phyloP scores from a whole-genome alignment of 1,139 yeast species.

The Geotrichum carabidarum region DNA sequence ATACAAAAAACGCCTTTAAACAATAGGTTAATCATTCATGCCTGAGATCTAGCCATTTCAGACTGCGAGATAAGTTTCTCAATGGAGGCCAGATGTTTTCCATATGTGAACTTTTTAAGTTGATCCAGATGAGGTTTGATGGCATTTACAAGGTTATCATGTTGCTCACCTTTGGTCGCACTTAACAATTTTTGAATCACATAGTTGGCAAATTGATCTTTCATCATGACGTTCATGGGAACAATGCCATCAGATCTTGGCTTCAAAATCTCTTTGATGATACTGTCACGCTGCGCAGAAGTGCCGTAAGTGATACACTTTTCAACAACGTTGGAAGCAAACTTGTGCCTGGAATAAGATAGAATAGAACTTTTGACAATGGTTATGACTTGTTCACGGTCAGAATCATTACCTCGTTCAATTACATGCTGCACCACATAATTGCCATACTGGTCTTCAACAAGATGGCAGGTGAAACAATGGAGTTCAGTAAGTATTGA shows the following conservation, averaged over 20 bases:
- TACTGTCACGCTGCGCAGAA: conserved; percentile 52
- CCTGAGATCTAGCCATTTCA: background rate
- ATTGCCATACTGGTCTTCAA: conserved; percentile 96
- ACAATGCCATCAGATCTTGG: conserved; percentile 40
- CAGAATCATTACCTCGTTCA: conserved; percentile 63
- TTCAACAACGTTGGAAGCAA: conserved; percentile 96
- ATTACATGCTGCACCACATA: conserved; percentile 94
- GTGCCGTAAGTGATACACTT: conserved; percentile 79
- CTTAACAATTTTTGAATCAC: conserved; percentile 93
- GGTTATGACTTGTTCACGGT: conserved; percentile 48
- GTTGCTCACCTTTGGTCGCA: conserved; percentile 59
- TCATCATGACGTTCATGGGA: conserved; percentile 66
- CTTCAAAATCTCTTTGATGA: conserved; percentile 58
- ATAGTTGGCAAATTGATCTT: conserved; percentile 95
- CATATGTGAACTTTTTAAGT: conserved; percentile 45
- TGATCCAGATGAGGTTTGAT: conserved; percentile 41
- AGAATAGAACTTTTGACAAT: conserved; percentile 59
- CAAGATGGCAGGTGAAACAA: conserved; percentile 66
- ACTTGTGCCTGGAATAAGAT: conserved; percentile 84
- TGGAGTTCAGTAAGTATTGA: conserved; percentile 63
- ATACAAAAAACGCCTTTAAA: background rate
- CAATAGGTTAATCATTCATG: too few species aligned
- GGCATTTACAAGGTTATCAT: conserved; percentile 37
- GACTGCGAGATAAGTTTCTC: conserved; percentile 55
- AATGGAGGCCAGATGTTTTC: conserved; percentile 83